Conservation (phyloP, 352 stramenopile genomes). For the Pythium coloratum region DNA sequence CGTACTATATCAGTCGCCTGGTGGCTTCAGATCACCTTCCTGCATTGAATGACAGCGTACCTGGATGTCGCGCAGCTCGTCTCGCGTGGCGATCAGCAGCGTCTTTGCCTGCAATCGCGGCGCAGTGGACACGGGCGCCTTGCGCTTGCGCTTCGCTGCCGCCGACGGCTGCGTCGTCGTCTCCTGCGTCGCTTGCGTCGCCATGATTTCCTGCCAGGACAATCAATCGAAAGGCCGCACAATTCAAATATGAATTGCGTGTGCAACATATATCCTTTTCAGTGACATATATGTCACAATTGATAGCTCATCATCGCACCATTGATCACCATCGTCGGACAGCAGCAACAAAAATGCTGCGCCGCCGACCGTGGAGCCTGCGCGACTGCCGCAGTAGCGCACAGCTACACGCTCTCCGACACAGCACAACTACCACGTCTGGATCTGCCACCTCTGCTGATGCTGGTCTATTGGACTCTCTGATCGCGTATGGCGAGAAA, state of each 20-base stretch:
- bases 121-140: constrained; percentile 29
- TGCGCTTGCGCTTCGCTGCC: constrained; percentile 31
- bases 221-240: neutral
- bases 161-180: constrained; percentile 17
- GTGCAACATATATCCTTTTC: neutral
- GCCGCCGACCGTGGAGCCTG: constrained; percentile 2
- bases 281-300: constrained; percentile 19
- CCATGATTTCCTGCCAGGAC: neutral
- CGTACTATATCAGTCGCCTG: too few relatives aligned
- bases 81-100: constrained; percentile 44
- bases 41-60: constrained; percentile 4
- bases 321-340: constrained; percentile 2
- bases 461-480: constrained; percentile 34
- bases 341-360: constrained; percentile 3
- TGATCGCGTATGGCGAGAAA: constrained; percentile 62
- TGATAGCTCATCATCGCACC: neutral
- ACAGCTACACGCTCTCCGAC: neutral
- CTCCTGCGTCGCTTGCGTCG: constrained; percentile 10
- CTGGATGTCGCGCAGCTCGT: constrained; percentile 52
- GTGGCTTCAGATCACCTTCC: too few relatives aligned
- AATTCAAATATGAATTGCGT: constrained; percentile 7
- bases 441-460: too few relatives aligned
- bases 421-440: neutral
- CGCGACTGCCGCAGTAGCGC: neutral
- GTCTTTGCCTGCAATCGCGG: constrained; percentile 41